These are phyloP conservation scores for Dryadomyces quercus-mongolicae DNA, from an alignment of 2,329 filamentous ascomycete species.

Conservation along the genomic window DNA sequence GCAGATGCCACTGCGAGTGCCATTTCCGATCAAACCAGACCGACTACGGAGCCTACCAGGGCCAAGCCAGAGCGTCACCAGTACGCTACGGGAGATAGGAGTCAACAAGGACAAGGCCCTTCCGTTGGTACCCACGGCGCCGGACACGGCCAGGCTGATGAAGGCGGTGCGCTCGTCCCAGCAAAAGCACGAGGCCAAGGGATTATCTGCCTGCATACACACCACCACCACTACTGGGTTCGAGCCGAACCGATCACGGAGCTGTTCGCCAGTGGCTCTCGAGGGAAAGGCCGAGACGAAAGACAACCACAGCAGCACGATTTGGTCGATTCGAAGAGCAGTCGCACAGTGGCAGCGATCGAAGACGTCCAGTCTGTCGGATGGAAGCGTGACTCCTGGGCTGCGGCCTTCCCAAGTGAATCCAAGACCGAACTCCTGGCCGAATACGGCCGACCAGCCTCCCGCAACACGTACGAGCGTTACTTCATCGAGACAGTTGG, in stretches of 20 bases:
- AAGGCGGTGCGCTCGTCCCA: background rate
- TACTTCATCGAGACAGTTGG: constrained; percentile 13
- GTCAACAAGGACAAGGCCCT: too few relatives aligned
- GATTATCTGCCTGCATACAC: constrained; percentile 39
- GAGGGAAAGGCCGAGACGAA: constrained; percentile 9
- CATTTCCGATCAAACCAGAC: too few relatives aligned
- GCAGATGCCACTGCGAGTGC: too few relatives aligned
- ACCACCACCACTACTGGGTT: constrained; percentile 52
- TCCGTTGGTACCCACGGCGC: too few relatives aligned
- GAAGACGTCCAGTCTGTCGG: constrained; percentile 3
- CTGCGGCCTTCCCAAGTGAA: constrained; percentile 15
- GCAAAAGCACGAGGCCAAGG: background rate
- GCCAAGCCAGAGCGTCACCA: too few relatives aligned
- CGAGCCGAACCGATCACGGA: constrained; percentile 13
- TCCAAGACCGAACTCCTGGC: constrained; percentile 17
- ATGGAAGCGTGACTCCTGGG: constrained; percentile 5
- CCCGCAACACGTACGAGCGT: constrained; percentile 12
- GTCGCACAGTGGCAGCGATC: background rate
- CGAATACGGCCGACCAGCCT: constrained; percentile 14
- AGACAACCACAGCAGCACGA: background rate
- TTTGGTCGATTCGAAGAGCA: background rate
- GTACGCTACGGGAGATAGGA: too few relatives aligned
- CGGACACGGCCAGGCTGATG: background rate
- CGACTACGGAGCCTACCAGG: too few relatives aligned
- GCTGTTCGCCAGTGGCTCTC: constrained; percentile 6